Conservation (phyloP, 441 rosid genomes). For the Adansonia grandidieri region DNA sequence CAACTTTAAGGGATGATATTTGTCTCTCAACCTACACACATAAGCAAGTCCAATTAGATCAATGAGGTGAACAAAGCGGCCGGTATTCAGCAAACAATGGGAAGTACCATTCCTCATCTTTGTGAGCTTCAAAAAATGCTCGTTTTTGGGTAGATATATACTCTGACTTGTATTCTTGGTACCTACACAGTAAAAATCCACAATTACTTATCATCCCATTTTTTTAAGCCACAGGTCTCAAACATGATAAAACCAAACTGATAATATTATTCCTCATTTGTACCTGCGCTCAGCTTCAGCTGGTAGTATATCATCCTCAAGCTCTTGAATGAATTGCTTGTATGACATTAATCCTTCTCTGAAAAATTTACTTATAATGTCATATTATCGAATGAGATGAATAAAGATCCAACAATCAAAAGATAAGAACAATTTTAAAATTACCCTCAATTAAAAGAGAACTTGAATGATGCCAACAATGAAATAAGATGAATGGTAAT, state of each 20-base stretch:
- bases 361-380: conserved; percentile 36
- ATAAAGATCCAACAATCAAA: conserved; percentile 21
- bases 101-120: conserved; percentile 86
- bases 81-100: conserved; percentile 22
- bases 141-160: conserved; percentile 89
- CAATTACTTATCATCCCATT: conserved; percentile 19
- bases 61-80: conserved; percentile 23
- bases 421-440: not conserved
- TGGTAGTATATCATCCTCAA: conserved; percentile 96
- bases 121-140: conserved; percentile 80
- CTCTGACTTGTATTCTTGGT: conserved; percentile 93
- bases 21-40: conserved; percentile 80
- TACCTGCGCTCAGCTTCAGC: conserved; percentile 99
- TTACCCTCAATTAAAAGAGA: not conserved
- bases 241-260: conserved; percentile 11
- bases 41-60: conserved; percentile 34
- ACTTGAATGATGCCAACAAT: not conserved
- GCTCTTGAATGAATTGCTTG: conserved; percentile 99
- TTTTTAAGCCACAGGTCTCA: conserved; percentile 16
- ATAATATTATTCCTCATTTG: conserved; percentile 24
- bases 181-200: conserved; percentile 56
- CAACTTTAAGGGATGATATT: conserved; percentile 93
- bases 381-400: conserved; percentile 11
- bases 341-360: conserved; percentile 99
- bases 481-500: conserved; percentile 19